Evolutionary conservation across 2,329 filamentous ascomycete genomes (phyloP), one percentile per base, ranked within the genome.

Genomic region (Aspergillus sp.): DNA sequence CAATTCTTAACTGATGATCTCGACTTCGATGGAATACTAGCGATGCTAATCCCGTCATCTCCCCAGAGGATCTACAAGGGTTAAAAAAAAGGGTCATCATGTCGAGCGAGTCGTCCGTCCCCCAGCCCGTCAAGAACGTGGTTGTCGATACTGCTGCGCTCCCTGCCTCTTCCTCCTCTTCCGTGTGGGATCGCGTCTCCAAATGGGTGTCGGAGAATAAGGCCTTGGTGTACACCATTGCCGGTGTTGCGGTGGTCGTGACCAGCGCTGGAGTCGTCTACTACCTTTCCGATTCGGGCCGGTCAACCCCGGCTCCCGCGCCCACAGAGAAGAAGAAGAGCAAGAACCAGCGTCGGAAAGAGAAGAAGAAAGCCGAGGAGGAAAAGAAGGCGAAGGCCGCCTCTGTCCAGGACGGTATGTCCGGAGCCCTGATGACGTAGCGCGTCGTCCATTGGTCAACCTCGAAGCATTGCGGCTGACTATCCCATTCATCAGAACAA

Each of bases 191-290:
- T 73, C 88, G 92, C 66, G 79, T 97, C 75, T 88, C 91, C 61
- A 87, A 80, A 68, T 99, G 94, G 93, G 91, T 89, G 13, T 89
- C 91, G 2, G 93, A 97, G 72, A 92, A 99, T 78, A 97, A 97
- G 79, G 88, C 90, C 45, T 83, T 93, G 50, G 92, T 96, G 58
- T 99, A 97, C 76, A 97, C 94, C 62, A 90, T 97, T 75, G 94
- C 93, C 51, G 94, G 94, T 67, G 89, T 96, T 55, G 93, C 93
- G 49, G 83, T 96, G 45, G 91, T 97, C 41, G 89, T 96, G 52
- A 94, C 91, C 13, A 90, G 89, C 56, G 93, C 92, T 31, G 93
- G 94, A 63, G 89, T 90, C 41, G 88, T 96, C 68, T 99, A 97
- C 80, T 97, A 97, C 74, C 80, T 96, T 62, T 77, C 79, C 50